Percentiles rank a stretch among this genome's conserved stretches.
Evolutionary conservation across 495 filamentous ascomycete genomes (phyloP).

Genomic region (Letharia columbiana): DNA sequence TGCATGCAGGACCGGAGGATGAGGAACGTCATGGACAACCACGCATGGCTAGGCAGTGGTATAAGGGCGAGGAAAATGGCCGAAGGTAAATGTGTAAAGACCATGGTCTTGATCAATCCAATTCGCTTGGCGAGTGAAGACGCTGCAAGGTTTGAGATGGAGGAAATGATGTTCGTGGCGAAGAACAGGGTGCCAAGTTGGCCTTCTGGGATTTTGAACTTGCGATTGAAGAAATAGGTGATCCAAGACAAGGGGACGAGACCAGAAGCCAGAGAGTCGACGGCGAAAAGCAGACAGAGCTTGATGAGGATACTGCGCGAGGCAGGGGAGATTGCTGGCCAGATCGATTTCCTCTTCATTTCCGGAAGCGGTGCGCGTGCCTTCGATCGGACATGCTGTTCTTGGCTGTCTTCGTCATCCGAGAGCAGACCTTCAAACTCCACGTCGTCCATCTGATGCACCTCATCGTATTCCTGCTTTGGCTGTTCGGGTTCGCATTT

Average conservation of each 20-base stretch:
- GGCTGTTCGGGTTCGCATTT: conserved; percentile 43
- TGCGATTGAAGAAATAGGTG: conserved; percentile 68
- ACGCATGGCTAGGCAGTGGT: conserved; percentile 47
- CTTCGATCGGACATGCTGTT: conserved; percentile 1
- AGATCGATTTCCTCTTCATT: conserved; percentile 22
- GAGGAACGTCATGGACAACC: conserved; percentile 52
- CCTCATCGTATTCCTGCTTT: conserved; percentile 25
- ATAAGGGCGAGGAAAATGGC: conserved; percentile 64
- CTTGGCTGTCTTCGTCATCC: conserved; percentile 20
- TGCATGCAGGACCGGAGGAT: conserved; percentile 61
- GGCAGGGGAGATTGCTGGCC: conserved; percentile 48
- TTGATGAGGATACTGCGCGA: conserved; percentile 55
- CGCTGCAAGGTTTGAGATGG: conserved; percentile 61
- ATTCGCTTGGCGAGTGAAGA: conserved; percentile 67
- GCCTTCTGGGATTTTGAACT: conserved; percentile 61
- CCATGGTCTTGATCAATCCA: conserved; percentile 80
- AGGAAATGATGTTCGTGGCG: conserved; percentile 54
- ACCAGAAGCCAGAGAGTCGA: conserved; percentile 74
- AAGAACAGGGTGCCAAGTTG: conserved; percentile 65
- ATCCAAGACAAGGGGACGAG: conserved; percentile 58
- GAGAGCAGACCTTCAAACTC: conserved; percentile 22
- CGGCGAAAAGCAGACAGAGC: conserved; percentile 64
- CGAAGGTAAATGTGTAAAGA: conserved; percentile 75
- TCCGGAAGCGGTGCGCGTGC: conserved; percentile 8
- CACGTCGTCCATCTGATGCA: conserved; percentile 17